phyloP scores from a whole-genome alignment of 202 grass and related monocot species.

The Bolboschoenoplectus hybrid region DNA sequence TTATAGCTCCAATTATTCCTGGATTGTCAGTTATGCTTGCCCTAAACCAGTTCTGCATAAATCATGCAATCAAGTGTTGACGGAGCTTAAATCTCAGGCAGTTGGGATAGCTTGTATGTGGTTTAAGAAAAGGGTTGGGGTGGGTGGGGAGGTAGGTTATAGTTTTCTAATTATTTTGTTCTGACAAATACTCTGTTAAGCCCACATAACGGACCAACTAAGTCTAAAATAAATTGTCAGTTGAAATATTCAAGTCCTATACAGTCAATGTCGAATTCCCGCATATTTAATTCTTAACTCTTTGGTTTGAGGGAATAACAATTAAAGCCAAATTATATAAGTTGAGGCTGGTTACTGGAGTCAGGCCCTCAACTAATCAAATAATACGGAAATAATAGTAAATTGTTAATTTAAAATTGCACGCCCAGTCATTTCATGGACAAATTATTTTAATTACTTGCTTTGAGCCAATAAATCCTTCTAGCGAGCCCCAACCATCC shows the following conservation, averaged over 20 bases:
- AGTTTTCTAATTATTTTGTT: neutral
- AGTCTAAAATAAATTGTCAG: neutral
- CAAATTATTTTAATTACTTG: neutral
- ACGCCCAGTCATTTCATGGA: neutral
- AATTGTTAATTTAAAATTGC: neutral
- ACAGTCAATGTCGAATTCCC: neutral
- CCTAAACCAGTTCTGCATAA: neutral
- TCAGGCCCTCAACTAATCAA: conserved; percentile 11
- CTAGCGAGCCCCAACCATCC: neutral
- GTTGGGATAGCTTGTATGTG: neutral
- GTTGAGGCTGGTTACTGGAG: neutral
- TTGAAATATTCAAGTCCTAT: neutral
- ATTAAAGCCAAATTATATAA: neutral
- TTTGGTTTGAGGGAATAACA: conserved; percentile 1
- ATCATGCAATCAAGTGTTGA: neutral
- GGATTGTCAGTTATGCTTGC: neutral
- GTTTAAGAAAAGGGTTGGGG: neutral
- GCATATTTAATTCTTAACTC: neutral
- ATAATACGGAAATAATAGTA: neutral
- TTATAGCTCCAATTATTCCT: neutral
- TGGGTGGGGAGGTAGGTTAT: neutral
- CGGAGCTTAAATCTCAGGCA: neutral
- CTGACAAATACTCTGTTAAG: neutral
- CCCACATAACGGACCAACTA: neutral
- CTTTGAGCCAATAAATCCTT: neutral